Percentiles rank a stretch among this genome's conserved stretches.
phyloP scores from a whole-genome alignment of 192 early-diverging fungal species.

The Allomyces macrogynus region DNA sequence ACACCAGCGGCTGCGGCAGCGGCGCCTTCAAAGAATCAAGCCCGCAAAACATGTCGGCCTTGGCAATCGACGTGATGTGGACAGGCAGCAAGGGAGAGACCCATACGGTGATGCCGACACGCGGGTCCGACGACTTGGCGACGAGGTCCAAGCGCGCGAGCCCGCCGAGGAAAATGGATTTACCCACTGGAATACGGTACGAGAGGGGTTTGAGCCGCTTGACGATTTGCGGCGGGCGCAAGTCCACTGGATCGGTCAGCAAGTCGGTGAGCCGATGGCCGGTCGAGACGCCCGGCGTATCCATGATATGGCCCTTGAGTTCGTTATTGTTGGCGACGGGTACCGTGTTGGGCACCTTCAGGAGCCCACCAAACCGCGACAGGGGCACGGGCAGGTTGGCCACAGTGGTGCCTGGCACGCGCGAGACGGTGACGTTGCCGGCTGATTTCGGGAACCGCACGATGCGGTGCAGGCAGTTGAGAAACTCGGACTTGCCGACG shows the following conservation, averaged over 20 bases:
- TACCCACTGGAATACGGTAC: slow-evolving; percentile 26
- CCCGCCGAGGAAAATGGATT: slow-evolving; percentile 32
- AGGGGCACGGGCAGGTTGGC: slow-evolving; percentile 36
- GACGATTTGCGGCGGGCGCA: slow-evolving; percentile 20
- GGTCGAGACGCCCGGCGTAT: slow-evolving; percentile 46
- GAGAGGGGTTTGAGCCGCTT: slow-evolving; percentile 27
- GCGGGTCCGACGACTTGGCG: slow-evolving; percentile 10
- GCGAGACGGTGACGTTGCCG: slow-evolving; percentile 34
- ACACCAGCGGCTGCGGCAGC: no score
- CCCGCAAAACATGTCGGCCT: slow-evolving; percentile 11
- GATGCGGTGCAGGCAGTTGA: slow-evolving; percentile 40
- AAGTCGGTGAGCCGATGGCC: slow-evolving; percentile 23
- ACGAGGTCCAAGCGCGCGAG: slow-evolving; percentile 36
- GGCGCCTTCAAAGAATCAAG: no score
- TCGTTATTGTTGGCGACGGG: slow-evolving; percentile 14
- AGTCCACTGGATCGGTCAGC: slow-evolving; percentile 21
- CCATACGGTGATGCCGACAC: slow-evolving; percentile 29
- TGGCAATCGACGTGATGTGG: slow-evolving; percentile 32
- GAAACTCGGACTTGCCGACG: slow-evolving; percentile 54
- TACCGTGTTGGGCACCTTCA: slow-evolving; percentile 5
- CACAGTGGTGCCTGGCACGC: slow-evolving; percentile 54
- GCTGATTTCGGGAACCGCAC: slow-evolving; percentile 15
- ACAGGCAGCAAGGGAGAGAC: slow-evolving; percentile 18
- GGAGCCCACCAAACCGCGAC: slow-evolving; percentile 21
- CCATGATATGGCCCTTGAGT: slow-evolving; percentile 19